Conservation (phyloP, 208 protist species). For the Naegleria lovaniensis region DNA sequence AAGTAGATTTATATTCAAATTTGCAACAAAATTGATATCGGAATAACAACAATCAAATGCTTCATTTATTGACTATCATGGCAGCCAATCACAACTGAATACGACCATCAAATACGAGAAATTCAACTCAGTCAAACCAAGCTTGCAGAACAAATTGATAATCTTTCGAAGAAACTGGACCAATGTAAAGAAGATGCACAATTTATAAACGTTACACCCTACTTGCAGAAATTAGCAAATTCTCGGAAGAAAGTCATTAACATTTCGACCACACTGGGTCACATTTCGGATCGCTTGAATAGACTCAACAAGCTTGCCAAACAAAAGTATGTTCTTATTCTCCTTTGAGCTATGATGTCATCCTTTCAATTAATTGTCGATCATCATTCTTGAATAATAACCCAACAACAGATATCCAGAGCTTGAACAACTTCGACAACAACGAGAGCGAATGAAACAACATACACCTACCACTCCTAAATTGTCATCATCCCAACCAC, state of each 20-base stretch:
- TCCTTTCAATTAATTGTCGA: no score
- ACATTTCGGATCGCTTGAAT: neutral
- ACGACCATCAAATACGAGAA: neutral
- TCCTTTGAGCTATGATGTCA: neutral
- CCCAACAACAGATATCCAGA: neutral
- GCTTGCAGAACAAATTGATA: neutral
- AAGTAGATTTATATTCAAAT: no score
- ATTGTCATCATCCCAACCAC: neutral
- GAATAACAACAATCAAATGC: no score
- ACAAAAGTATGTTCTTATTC: neutral
- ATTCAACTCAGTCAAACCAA: constrained; percentile 3
- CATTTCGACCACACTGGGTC: neutral
- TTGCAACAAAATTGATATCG: no score
- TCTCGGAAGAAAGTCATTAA: neutral
- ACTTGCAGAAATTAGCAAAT: neutral
- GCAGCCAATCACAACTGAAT: neutral
- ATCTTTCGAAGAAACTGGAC: neutral
- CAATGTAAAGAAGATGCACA: neutral
- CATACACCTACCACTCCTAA: neutral
- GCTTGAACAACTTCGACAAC: neutral
- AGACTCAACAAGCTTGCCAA: neutral
- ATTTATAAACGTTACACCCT: neutral
- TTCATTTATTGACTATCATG: no score
- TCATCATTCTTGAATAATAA: neutral
- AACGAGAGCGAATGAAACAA: neutral